phyloP scores from a whole-genome alignment of 306 rosid genomes.

The Vigna trinervia region DNA sequence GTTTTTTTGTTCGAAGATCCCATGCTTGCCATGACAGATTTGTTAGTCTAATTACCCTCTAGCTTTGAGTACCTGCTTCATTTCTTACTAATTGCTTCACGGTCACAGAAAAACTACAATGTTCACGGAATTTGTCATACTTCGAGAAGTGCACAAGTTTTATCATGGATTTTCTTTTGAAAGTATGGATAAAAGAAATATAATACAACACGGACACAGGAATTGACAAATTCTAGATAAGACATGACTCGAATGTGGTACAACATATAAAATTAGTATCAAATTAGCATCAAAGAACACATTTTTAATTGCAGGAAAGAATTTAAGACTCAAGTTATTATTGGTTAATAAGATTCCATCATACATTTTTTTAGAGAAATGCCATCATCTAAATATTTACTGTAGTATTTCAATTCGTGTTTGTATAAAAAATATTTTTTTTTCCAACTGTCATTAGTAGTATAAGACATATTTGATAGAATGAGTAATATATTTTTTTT shows the following conservation, averaged over 20 bases:
- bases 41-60: constrained; percentile 57
- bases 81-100: constrained; percentile 18
- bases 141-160: background rate
- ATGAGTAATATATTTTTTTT: too few species aligned
- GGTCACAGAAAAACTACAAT: background rate
- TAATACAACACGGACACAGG: too few species aligned
- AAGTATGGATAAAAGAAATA: too few species aligned
- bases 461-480: too few species aligned
- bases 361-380: too few species aligned
- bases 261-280: background rate
- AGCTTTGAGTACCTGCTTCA: background rate
- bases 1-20: constrained; percentile 69
- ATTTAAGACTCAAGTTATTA: background rate
- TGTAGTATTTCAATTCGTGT: too few species aligned
- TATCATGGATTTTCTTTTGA: background rate
- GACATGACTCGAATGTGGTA: background rate
- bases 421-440: too few species aligned
- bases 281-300: background rate
- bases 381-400: background rate
- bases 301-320: background rate
- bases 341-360: background rate
- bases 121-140: background rate
- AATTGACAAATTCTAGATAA: background rate
- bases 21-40: constrained; percentile 88
- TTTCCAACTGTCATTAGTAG: too few species aligned